Evolutionary conservation across 805 yeast genomes (phyloP).

Genomic region (Cyberlindnera japonica): DNA sequence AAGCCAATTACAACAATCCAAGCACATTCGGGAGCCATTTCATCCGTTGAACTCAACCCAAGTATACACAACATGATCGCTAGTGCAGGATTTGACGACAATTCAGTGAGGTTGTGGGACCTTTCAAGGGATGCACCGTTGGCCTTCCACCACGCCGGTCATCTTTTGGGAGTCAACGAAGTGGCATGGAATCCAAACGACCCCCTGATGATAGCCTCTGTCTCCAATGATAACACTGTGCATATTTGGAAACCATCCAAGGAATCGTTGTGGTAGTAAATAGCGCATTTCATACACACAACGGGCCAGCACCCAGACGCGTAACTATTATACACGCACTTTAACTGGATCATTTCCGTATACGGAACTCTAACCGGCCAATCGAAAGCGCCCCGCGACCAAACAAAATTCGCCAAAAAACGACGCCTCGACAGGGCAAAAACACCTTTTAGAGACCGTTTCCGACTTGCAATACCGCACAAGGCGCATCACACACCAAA

Average conservation of each 20-base stretch:
- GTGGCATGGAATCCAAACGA: conserved; percentile 76
- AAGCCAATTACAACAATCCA: conserved; percentile 30
- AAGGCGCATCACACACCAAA: not conserved
- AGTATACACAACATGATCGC: conserved; percentile 51
- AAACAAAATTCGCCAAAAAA: conserved; percentile 11
- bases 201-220: conserved; percentile 68
- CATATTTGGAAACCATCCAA: conserved; percentile 76
- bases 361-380: conserved; percentile 11
- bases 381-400: conserved; percentile 7
- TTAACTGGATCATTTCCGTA: conserved; percentile 4
- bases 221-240: conserved; percentile 80
- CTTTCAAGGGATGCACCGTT: conserved; percentile 32
- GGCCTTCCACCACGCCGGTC: conserved; percentile 79
- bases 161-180: conserved; percentile 82
- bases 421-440: not conserved
- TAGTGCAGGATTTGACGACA: conserved; percentile 61
- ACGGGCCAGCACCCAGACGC: too few relatives aligned
- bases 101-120: conserved; percentile 62
- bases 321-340: too few relatives aligned
- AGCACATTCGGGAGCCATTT: conserved; percentile 52
- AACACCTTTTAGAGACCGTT: conserved; percentile 3
- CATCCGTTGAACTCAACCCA: conserved; percentile 74
- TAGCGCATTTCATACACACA: too few relatives aligned
- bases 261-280: not conserved
- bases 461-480: not conserved